These are phyloP conservation scores for Leptographium galeiforme DNA, from an alignment of 2,329 filamentous ascomycete species.

Conservation along the genomic window DNA sequence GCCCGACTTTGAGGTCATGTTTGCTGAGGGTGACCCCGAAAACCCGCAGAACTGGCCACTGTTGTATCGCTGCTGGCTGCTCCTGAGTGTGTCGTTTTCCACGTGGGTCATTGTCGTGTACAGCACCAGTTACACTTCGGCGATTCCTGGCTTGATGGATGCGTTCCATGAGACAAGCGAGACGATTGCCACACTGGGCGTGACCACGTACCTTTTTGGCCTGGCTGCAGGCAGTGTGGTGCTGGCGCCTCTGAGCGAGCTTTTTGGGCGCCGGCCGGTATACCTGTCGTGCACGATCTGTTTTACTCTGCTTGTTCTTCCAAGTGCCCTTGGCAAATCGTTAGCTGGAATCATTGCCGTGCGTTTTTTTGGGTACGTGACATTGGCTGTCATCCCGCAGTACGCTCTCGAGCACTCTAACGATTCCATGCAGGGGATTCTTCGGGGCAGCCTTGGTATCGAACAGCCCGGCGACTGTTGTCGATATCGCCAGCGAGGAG, in stretches of 20 bases:
- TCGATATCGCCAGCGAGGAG: slow-evolving; percentile 71
- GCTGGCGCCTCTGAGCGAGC: slow-evolving; percentile 58
- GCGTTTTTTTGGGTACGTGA: slow-evolving; percentile 48
- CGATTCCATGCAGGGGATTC: slow-evolving; percentile 13
- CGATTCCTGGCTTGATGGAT: slow-evolving; percentile 49
- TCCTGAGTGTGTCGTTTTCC: slow-evolving; percentile 27
- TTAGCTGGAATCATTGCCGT: slow-evolving; percentile 50
- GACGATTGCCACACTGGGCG: slow-evolving; percentile 51
- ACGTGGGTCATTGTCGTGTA: slow-evolving; percentile 46
- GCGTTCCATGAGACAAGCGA: slow-evolving; percentile 43
- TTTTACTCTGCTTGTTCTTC: slow-evolving; percentile 56
- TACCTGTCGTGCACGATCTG: slow-evolving; percentile 49
- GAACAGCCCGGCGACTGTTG: slow-evolving; percentile 70
- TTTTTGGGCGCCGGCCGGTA: slow-evolving; percentile 50
- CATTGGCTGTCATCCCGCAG: background rate
- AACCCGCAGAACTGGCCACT: slow-evolving; percentile 59
- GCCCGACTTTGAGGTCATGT: slow-evolving; percentile 56
- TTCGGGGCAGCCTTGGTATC: slow-evolving; percentile 60
- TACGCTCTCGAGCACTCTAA: background rate
- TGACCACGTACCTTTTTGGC: slow-evolving; percentile 63
- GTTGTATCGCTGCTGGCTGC: slow-evolving; percentile 24
- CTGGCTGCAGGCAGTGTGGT: slow-evolving; percentile 55
- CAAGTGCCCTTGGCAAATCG: slow-evolving; percentile 51
- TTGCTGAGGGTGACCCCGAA: slow-evolving; percentile 41
- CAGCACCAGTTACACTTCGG: slow-evolving; percentile 62